Evolutionary conservation across 2,329 filamentous ascomycete genomes (phyloP), one percentile per base, ranked within the genome.

Genomic region (Pseudophaeomoniella oleicola): DNA sequence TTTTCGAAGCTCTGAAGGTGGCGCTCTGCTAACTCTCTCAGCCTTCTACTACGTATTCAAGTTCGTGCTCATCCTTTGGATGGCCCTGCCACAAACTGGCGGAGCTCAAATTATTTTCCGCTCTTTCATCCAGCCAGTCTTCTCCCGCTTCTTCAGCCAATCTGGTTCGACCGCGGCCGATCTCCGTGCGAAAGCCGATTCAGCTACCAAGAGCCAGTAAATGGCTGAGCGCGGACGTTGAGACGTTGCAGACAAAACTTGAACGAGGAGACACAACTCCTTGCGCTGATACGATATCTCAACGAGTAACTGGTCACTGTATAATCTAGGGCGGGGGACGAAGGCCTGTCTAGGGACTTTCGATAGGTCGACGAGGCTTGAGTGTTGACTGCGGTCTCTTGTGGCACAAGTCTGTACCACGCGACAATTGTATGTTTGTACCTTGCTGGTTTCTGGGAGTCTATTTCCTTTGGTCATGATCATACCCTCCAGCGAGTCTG

Each of bases 11-110:
- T 16, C 35, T 16, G 22, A 31, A 32, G 22, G 12, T 15, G 16
- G 16, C 30, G 9, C 14, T 30, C 38, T 38, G 30, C 49, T 60
- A 41, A 57, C 44, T 16, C 35, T 38, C 6, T 42, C 39, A 67
- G 63, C 90, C 57, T 98, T 98, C 71, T 98, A 98, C 81, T 98
- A 84, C 67, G 88, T 87, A 58, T 96, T 98, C 81, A 98, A 98
- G 75, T 94, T 98, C 58, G 69, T 92, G 57, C 81, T 96, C 60
- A 73, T 96, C 53, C 78, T 98, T 60, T 98, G 90, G 90, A 86
- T 98, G 67, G 78, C 88, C 51, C 85, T 98, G 54, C 90, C 90
- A 60, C 74, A 83, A 62, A 94, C 92, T 70, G 96, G 90, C 58
- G 90, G 90, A 58, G 88, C 90, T 54, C 86, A 96, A 63, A 66